phyloP scores from a whole-genome alignment of 2,329 filamentous ascomycete species.

The Blastomyces percursus region DNA sequence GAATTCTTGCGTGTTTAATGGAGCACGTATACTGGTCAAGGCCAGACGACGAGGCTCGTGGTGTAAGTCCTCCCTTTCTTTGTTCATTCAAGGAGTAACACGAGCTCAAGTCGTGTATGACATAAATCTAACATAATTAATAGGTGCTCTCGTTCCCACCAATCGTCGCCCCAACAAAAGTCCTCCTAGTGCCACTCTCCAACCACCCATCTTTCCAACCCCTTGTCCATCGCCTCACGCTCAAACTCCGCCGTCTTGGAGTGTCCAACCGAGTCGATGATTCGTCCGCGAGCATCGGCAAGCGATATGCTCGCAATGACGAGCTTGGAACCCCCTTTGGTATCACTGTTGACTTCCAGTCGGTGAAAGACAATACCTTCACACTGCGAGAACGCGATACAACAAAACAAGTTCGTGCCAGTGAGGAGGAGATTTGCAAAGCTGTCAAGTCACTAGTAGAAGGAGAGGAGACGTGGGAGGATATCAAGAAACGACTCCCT shows the following conservation, averaged over 20 bases:
- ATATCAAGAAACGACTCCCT: constrained; percentile 67
- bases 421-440: constrained; percentile 65
- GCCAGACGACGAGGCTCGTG: constrained; percentile 69
- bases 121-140: constrained; percentile 1
- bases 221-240: constrained; percentile 60
- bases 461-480: constrained; percentile 54
- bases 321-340: constrained; percentile 90
- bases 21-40: constrained; percentile 96
- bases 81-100: background rate
- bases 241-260: constrained; percentile 62
- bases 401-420: constrained; percentile 79
- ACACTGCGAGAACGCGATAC: constrained; percentile 86
- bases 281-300: constrained; percentile 83
- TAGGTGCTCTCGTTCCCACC: constrained; percentile 64
- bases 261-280: constrained; percentile 82
- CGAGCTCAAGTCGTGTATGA: constrained; percentile 9
- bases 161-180: constrained; percentile 83
- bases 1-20: constrained; percentile 84
- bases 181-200: constrained; percentile 81
- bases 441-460: constrained; percentile 57
- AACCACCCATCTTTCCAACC: constrained; percentile 70
- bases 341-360: constrained; percentile 94
- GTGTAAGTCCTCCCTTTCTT: constrained; percentile 50
- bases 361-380: constrained; percentile 71
- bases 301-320: constrained; percentile 89